These are phyloP conservation scores for Vitis hybrid DNA, from an alignment of 177 flowering plant species.

Conservation along the genomic window DNA sequence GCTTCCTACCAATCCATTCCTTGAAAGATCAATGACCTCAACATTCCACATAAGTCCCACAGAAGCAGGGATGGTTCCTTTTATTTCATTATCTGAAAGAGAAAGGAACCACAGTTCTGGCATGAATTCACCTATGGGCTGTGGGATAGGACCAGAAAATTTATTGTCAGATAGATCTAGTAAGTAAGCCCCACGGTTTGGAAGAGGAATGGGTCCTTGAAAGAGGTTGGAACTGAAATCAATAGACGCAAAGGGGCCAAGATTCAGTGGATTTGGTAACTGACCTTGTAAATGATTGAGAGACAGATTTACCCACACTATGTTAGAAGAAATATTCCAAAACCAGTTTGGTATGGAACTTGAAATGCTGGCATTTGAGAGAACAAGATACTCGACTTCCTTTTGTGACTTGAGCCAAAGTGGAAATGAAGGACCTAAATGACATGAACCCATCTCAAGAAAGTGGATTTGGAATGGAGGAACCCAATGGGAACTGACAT, in stretches of 20 bases:
- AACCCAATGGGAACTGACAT: slow-evolving; percentile 31
- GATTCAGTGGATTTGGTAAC: slow-evolving; percentile 34
- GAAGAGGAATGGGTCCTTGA: too few species aligned
- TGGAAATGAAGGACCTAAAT: slow-evolving; percentile 31
- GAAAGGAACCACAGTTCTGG: too few species aligned
- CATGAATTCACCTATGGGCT: too few species aligned
- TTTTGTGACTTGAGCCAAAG: slow-evolving; percentile 29
- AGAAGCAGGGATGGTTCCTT: too few species aligned
- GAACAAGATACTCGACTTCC: slow-evolving; percentile 19
- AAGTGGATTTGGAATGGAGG: slow-evolving; percentile 31
- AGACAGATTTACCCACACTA: slow-evolving; percentile 35
- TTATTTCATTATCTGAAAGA: too few species aligned
- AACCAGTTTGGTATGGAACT: slow-evolving; percentile 48
- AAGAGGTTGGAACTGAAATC: slow-evolving; percentile 37
- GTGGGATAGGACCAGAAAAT: too few species aligned
- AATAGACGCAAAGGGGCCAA: slow-evolving; percentile 28
- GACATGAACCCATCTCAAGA: slow-evolving; percentile 31
- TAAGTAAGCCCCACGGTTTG: too few species aligned
- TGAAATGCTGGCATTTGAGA: slow-evolving; percentile 46
- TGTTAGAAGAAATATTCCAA: slow-evolving; percentile 40
- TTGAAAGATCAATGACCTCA: too few species aligned
- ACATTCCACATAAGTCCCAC: too few species aligned
- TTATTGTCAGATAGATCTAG: too few species aligned
- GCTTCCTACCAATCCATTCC: too few species aligned
- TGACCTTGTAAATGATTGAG: slow-evolving; percentile 38